Evolutionary conservation across 305 asterid genomes (phyloP).

Genomic region (Stenogyne calaminthoides): DNA sequence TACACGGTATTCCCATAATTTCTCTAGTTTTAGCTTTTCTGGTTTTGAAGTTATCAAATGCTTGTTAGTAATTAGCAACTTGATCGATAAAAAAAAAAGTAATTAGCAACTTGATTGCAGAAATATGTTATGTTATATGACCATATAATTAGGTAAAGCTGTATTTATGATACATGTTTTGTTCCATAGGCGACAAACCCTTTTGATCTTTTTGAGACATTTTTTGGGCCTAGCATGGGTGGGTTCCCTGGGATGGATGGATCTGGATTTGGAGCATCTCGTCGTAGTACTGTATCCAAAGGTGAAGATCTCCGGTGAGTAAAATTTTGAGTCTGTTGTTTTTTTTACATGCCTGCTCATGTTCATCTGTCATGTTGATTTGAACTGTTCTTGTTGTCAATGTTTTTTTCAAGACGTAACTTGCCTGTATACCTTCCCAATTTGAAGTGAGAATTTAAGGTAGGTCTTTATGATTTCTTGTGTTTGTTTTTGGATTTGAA

Average conservation of each 20-base stretch:
- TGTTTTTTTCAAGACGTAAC: neutral
- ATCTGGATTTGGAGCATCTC: conserved; percentile 77
- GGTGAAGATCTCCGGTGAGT: conserved; percentile 99
- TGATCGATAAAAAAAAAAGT: too few species aligned
- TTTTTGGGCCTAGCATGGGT: conserved; percentile 94
- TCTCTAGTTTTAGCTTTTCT: neutral
- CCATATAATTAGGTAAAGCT: conserved; percentile 15
- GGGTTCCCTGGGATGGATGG: conserved; percentile 86
- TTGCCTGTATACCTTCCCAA: conserved; percentile 13
- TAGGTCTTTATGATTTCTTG: conserved; percentile 25
- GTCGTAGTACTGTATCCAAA: conserved; percentile 77
- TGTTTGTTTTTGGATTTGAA: too few species aligned
- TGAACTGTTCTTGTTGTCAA: conserved; percentile 12
- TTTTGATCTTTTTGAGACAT: conserved; percentile 96
- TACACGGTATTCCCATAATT: conserved; percentile 68
- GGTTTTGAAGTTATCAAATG: conserved; percentile 9
- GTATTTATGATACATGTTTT: conserved; percentile 31
- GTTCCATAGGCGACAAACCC: conserved; percentile 77
- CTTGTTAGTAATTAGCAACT: neutral
- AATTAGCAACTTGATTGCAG: conserved; percentile 23
- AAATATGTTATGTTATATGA: conserved; percentile 14
- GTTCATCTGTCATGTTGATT: conserved; percentile 11
- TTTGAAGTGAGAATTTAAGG: conserved; percentile 19
- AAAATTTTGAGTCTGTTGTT: conserved; percentile 28
- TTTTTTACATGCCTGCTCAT: conserved; percentile 21